Evolutionary conservation across 2,329 filamentous ascomycete species (phyloP).

Genomic region (Aspergillus brasiliensis): DNA sequence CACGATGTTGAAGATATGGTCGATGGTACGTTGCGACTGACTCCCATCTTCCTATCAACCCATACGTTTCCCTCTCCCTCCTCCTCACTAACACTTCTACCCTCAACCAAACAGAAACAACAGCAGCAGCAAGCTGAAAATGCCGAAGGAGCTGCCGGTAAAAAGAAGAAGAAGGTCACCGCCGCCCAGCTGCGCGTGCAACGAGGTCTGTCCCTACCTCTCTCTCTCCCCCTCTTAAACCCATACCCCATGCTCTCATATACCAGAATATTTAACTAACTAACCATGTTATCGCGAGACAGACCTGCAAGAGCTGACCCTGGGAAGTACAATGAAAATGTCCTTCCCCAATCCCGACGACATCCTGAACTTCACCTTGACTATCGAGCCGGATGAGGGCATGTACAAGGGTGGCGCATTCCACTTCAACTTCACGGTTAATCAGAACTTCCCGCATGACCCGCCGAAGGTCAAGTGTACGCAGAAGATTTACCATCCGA

Average conservation of each 20-base stretch:
- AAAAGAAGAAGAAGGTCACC: slow-evolving; percentile 98
- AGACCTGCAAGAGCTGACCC: slow-evolving; percentile 53
- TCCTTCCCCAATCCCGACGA: slow-evolving; percentile 61
- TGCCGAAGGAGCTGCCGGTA: slow-evolving; percentile 74
- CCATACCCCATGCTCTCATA: neutral
- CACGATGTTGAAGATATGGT: slow-evolving; percentile 99
- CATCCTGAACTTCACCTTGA: slow-evolving; percentile 56
- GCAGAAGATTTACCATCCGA: slow-evolving; percentile 98
- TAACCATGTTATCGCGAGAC: slow-evolving; percentile 1
- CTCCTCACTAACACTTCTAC: slow-evolving; percentile 1
- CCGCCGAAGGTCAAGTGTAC: slow-evolving; percentile 96
- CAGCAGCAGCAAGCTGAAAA: slow-evolving; percentile 97
- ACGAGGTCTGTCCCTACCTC: slow-evolving; percentile 66
- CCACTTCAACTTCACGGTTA: slow-evolving; percentile 88
- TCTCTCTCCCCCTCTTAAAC: neutral
- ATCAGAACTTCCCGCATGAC: slow-evolving; percentile 94
- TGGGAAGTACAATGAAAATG: slow-evolving; percentile 59
- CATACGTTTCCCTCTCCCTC: neutral
- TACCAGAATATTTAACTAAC: neutral
- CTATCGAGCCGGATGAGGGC: slow-evolving; percentile 57
- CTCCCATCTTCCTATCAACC: neutral
- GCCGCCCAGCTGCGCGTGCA: slow-evolving; percentile 93
- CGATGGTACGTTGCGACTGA: slow-evolving; percentile 68
- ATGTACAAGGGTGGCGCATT: slow-evolving; percentile 88
- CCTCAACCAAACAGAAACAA: slow-evolving; percentile 51